phyloP scores from a whole-genome alignment of 768 basidiomycete species.

The Xerocomus spinulosus region DNA sequence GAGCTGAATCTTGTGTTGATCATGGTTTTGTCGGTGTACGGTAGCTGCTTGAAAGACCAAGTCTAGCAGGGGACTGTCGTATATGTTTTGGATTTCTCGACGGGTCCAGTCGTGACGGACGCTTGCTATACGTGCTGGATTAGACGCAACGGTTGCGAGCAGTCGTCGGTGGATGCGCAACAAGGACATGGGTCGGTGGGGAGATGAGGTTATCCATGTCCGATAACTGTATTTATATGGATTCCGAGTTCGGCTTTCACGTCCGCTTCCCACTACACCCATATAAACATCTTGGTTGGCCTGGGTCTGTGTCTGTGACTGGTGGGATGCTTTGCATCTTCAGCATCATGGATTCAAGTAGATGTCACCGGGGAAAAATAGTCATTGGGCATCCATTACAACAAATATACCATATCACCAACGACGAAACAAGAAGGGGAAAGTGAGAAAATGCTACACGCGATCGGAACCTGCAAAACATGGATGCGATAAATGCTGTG shows the following conservation, averaged over 20 bases:
- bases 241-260: too few species aligned
- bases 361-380: background rate
- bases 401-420: slow-evolving; percentile 25
- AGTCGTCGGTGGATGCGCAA: slow-evolving; percentile 35
- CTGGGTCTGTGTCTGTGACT: too few species aligned
- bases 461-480: slow-evolving; percentile 22
- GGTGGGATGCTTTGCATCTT: too few species aligned
- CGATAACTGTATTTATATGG: too few species aligned
- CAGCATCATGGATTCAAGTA: too few species aligned
- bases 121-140: slow-evolving; percentile 2
- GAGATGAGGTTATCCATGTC: too few species aligned
- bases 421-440: slow-evolving; percentile 23
- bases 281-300: too few species aligned
- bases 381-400: slow-evolving; percentile 24
- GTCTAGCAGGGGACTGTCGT: slow-evolving; percentile 80
- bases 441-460: slow-evolving; percentile 29
- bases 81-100: slow-evolving; percentile 79
- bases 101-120: slow-evolving; percentile 68
- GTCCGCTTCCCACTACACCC: too few species aligned
- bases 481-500: slow-evolving; percentile 28
- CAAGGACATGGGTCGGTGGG: slow-evolving; percentile 11
- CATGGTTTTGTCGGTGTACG: slow-evolving; percentile 82
- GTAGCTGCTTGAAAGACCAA: slow-evolving; percentile 83
- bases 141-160: slow-evolving; percentile 53
- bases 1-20: slow-evolving; percentile 87